Conservation (phyloP, 2,329 filamentous ascomycete species). For the Claviceps pazoutovae region DNA sequence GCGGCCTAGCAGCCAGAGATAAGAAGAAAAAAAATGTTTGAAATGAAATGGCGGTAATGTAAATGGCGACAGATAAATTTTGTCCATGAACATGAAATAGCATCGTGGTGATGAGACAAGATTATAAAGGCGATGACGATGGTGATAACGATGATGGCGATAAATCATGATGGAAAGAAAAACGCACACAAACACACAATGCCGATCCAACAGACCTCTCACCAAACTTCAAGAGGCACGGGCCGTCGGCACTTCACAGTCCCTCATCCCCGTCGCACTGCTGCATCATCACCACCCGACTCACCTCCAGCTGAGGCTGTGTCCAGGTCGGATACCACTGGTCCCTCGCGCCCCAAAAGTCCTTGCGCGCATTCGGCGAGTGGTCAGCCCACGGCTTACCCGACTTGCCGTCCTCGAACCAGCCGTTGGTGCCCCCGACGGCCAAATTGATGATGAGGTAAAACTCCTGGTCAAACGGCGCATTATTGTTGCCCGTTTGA, state of each 20-base stretch:
- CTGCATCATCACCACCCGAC: constrained; percentile 56
- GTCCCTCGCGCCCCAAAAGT: constrained; percentile 60
- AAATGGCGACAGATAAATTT: no score
- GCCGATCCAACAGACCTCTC: neutral
- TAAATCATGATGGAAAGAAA: neutral
- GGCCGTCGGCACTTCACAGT: constrained; percentile 18
- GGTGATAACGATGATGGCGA: neutral
- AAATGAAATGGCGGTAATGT: no score
- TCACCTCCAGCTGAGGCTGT: constrained; percentile 52
- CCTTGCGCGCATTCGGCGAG: constrained; percentile 50
- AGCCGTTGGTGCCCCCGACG: constrained; percentile 67
- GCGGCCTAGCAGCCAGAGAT: no score
- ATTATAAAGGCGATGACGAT: no score
- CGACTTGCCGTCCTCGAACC: constrained; percentile 60
- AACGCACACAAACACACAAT: neutral
- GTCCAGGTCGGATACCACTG: constrained; percentile 61
- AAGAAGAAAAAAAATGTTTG: no score
- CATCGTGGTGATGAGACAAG: no score
- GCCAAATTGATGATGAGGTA: constrained; percentile 65
- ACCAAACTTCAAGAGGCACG: neutral
- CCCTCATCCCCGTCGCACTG: constrained; percentile 50
- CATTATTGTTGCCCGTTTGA: constrained; percentile 42
- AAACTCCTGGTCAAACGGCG: constrained; percentile 64
- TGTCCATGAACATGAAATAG: no score
- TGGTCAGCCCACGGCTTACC: constrained; percentile 70